Base-by-base conservation (phyloP, 2,329 filamentous ascomycete species). In the Microsporum ferrugineum region DNA sequence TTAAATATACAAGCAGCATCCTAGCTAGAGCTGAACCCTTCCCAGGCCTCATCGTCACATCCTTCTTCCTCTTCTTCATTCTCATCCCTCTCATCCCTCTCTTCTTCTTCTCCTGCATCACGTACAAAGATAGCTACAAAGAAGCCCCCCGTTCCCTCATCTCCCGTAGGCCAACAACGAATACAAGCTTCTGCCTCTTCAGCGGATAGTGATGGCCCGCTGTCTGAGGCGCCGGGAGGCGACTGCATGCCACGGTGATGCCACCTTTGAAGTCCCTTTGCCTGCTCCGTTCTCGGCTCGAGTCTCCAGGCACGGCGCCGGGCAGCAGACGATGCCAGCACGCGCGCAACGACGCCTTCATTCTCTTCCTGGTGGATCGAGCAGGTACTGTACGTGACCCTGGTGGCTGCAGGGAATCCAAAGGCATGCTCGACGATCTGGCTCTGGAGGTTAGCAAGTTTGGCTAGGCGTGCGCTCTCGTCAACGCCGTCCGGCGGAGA, bases 371-470 rank as follows among this genome's bases (percentile, higher is more conserved):
- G 82, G 71, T 97, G 87, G 1, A 96, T 77, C 0, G 92, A 97
- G 71, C 94, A 99, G 0, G 94, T 97, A 38, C 91, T 96, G 71
- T 97, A 99, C 0, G 89, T 91, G 49, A 97, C 85, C 65, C 84
- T 86, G 10, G 72, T 80, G 0, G 89, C 90, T 0, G 81, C 79
- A 0, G 90, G 87, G 67, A 97, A 99, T 27, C 77, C 75, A 74
- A 97, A 87, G 0, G 94, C 91, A 71, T 96, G 94, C 55, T 87
- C 80, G 1, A 99, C 78, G 8, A 97, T 83, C 31, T 83, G 83
- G 4, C 91, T 80, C 73, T 99, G 94, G 67, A 97, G 94, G 1
- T 82, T 80, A 0, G 91, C 85, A 1, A 99, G 79, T 3, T 89
- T 86, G 12, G 80, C 78, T 12, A 97, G 78, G 2, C 92, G 84